Base-by-base conservation (phyloP, 2,329 filamentous ascomycete species). In the Drechslera avenae region DNA sequence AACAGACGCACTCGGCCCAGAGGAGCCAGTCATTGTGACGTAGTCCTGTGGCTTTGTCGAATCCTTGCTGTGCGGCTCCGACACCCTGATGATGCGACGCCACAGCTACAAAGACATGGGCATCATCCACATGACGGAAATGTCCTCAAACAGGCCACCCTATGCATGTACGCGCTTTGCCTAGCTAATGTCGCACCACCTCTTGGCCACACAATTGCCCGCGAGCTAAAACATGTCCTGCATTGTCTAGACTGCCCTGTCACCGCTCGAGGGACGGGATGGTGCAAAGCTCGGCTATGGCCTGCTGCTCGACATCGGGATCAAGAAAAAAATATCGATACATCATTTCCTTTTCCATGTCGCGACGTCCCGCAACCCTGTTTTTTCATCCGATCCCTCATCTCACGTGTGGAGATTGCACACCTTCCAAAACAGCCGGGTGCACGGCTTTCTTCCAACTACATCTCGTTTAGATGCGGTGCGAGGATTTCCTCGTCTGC, bases 11-110 rank as follows among this genome's bases (percentile, higher is more conserved):
- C 3, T 4, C 14, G 23, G 36, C 18, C 37, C 13, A 17, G 39
- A 46, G n/a, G 12, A 12, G 31, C 32, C 31, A 23, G 28, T 30
- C 30, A 6, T n/a, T 28, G 43, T 57, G 54, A 57, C 54, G 50
- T 57, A 57, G 43, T 32, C 36, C 17, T 45, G 42, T 45, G 42
- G 42, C 42, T 35, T 32, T 26, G 12, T n/a, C n/a, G 13, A 32
- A 33, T 42, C 17, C 30, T 42, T 32, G 32, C 21, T 26, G 23
- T 16, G 8, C 10, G 9, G 18, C 39, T 30, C 34, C 47, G 34
- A 28, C 39, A 14, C 14, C 19, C 35, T 40, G 48, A 42, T 31
- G 42, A 41, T 17, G 36, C 32, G 32, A 51, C 48, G 48, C 48
- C 48, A 51, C 48, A 51, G 42, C 17, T 37, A 19, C 32, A 12